These are phyloP conservation scores for Leccinum pachyderme DNA, from an alignment of 1,284 basidiomycete species.

Conservation along the genomic window DNA sequence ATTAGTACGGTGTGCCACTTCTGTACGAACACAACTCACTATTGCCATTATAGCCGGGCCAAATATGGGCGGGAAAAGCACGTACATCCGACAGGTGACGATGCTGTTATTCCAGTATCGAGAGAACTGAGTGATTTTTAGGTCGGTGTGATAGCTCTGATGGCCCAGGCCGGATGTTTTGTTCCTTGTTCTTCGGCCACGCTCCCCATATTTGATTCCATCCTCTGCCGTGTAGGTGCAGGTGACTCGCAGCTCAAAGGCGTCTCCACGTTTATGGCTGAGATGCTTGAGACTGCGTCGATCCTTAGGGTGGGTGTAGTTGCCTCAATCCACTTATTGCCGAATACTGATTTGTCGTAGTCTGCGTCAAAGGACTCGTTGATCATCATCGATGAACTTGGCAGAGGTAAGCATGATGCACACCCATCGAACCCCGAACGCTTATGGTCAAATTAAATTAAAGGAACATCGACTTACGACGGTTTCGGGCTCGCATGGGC, in stretches of 20 bases:
- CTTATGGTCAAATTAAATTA: neutral
- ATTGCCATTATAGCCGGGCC: conserved; percentile 66
- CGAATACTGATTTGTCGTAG: conserved; percentile 37
- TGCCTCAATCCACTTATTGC: neutral
- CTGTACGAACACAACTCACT: conserved; percentile 2
- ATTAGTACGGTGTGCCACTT: conserved; percentile 58
- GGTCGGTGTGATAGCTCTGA: conserved; percentile 91
- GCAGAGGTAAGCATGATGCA: conserved; percentile 60
- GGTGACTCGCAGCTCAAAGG: conserved; percentile 98
- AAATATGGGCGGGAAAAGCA: conserved; percentile 96
- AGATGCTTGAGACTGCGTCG: conserved; percentile 97
- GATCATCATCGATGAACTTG: conserved; percentile 98
- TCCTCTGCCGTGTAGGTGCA: conserved; percentile 94
- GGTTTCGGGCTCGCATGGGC: conserved; percentile 99
- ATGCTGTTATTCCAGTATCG: neutral
- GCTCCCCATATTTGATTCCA: conserved; percentile 94
- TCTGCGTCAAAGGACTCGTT: conserved; percentile 91
- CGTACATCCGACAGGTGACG: conserved; percentile 79
- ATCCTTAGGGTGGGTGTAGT: conserved; percentile 73
- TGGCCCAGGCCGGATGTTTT: conserved; percentile 95
- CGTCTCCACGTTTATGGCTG: conserved; percentile 99
- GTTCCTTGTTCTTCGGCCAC: conserved; percentile 90
- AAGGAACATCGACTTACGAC: conserved; percentile 96
- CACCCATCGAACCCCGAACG: neutral
- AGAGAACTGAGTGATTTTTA: conserved; percentile 33